Evolutionary conservation across 1,139 yeast genomes (phyloP), one percentile per base, ranked within the genome.

Genomic region (Lizanozyma gosingica): DNA sequence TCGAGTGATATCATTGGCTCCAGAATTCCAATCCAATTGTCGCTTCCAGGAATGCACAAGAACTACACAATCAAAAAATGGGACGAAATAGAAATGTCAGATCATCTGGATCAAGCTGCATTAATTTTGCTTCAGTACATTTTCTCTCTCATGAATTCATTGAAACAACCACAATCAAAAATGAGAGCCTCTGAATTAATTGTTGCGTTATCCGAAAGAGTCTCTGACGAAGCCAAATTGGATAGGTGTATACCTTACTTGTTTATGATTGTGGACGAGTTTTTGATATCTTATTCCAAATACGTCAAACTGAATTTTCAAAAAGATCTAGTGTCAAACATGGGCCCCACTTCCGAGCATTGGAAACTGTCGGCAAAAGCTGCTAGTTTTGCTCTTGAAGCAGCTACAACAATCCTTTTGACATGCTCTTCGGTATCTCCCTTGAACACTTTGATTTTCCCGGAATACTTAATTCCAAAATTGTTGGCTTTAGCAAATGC

Each of bases 211-310:
- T 78, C 94, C 1, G 95, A 86, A 53, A 73, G 79, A 44, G 67
- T 87, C 2, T 76, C 77, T 35, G 97, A 92, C 54, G 95, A 85
- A 43, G 82, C 82, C 16, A 90, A 88, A 53, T 65, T 92, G 37
- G 97, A 92, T 56, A 64, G 97, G 37, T 79, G 92, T 29, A 57
- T 92, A 17, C 97, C 99, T 0, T 86, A 82, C 53, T 60, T 92
- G 32, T 73, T 85, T 33, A 56, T 57, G n/a, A 45, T 69, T 14
- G 41, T 70, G 17, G 75, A 70, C 39, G 74, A 68, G 37, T 63
- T 54, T 40, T 22, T 22, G 29, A 22, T 22, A 6, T 22, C 29
- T 11, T 22, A 22, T 22, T 22, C 29, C 6, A 22, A 22, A 22
- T 22, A 22, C 11, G 29, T 22, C 11, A 22, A 22, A 11, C 29